Evolutionary conservation across 2,329 filamentous ascomycete genomes (phyloP).

Genomic region (Blastomyces percursus): DNA sequence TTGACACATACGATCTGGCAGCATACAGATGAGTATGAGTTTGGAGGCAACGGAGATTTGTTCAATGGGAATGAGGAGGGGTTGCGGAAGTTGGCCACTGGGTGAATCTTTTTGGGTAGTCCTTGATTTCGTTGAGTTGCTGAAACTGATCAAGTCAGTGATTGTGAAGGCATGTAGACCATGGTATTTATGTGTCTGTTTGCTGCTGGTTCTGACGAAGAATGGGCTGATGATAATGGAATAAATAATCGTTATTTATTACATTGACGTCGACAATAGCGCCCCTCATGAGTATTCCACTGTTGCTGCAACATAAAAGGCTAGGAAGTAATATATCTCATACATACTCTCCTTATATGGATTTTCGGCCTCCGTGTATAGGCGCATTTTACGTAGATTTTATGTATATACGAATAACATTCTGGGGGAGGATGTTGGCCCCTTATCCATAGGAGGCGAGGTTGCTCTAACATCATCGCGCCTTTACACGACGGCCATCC

Average conservation of each 20-base stretch:
- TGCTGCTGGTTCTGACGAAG: neutral
- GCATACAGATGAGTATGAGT: conserved; percentile 38
- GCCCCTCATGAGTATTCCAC: neutral
- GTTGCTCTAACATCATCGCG: neutral
- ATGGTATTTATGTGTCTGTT: neutral
- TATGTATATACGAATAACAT: too few relatives aligned
- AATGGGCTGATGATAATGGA: neutral
- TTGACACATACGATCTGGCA: conserved; percentile 50
- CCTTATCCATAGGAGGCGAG: too few relatives aligned
- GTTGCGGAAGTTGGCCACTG: conserved; percentile 28
- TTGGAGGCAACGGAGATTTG: conserved; percentile 44
- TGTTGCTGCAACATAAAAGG: neutral
- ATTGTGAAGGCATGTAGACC: too few relatives aligned
- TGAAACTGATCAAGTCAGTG: too few relatives aligned
- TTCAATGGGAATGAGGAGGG: conserved; percentile 38
- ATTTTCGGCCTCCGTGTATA: neutral
- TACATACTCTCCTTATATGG: neutral
- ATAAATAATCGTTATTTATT: neutral
- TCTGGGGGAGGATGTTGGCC: too few relatives aligned
- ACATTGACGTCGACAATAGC: neutral
- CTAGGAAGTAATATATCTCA: neutral
- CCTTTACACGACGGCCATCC: neutral
- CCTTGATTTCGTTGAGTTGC: neutral
- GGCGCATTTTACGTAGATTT: too few relatives aligned
- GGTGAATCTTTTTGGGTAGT: conserved; percentile 7